Conservation (phyloP, 208 protist genomes). For the Crithidia mellificae region DNA sequence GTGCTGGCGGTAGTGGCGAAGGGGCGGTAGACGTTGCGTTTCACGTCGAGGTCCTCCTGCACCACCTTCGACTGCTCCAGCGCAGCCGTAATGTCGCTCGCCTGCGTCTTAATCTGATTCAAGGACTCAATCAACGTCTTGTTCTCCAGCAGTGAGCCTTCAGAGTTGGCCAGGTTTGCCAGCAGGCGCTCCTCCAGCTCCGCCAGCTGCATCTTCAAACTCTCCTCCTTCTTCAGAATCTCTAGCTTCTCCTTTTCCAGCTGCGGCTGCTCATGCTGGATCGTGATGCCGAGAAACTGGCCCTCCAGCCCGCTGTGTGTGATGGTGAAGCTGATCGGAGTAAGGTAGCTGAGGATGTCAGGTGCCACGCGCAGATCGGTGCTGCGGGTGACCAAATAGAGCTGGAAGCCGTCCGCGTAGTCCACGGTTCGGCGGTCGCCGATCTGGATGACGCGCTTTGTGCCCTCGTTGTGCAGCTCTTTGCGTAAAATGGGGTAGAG, state of each 20-base stretch:
- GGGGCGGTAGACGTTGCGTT: conserved; percentile 95
- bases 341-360: conserved; percentile 92
- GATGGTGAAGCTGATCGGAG: conserved; percentile 97
- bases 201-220: conserved; percentile 94
- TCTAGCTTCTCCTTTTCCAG: conserved; percentile 94
- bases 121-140: conserved; percentile 92
- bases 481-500: conserved; percentile 95
- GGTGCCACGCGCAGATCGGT: conserved; percentile 88
- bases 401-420: conserved; percentile 96
- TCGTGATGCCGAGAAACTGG: conserved; percentile 96
- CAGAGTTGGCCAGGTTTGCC: conserved; percentile 89
- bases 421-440: conserved; percentile 97
- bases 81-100: conserved; percentile 83
- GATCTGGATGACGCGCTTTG: conserved; percentile 94
- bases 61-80: conserved; percentile 90
- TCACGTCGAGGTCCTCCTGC: conserved; percentile 90
- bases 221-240: conserved; percentile 95
- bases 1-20: conserved; percentile 89
- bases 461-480: conserved; percentile 90
- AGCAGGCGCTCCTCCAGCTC: conserved; percentile 94
- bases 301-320: conserved; percentile 96
- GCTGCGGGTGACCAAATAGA: conserved; percentile 95
- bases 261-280: conserved; percentile 97
- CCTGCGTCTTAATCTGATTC: conserved; percentile 96
- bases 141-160: conserved; percentile 97